These are phyloP conservation scores for Uncinocarpus reesii DNA, from an alignment of 2,329 filamentous ascomycete species.

Conservation along the genomic window DNA sequence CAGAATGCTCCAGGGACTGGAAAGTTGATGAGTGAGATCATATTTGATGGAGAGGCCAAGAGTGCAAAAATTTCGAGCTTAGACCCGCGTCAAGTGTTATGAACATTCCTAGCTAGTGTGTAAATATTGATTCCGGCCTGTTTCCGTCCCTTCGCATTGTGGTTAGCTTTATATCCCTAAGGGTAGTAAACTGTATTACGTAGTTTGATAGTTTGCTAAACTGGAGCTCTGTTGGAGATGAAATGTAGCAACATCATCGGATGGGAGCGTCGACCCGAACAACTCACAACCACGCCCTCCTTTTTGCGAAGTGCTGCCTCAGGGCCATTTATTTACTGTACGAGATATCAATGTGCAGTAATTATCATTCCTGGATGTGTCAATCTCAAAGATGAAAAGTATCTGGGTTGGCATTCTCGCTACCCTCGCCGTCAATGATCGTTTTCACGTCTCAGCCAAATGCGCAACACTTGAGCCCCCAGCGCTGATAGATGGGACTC, in stretches of 20 bases:
- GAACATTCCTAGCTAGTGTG: background rate
- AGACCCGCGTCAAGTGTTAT: conserved; percentile 52
- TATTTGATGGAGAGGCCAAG: conserved; percentile 60
- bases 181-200: no score
- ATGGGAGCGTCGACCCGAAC: background rate
- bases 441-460: conserved; percentile 18
- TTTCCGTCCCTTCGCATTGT: no score
- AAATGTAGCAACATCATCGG: background rate
- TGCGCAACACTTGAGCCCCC: conserved; percentile 24
- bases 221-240: background rate
- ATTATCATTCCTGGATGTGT: background rate
- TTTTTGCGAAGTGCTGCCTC: background rate
- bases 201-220: background rate
- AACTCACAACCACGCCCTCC: background rate
- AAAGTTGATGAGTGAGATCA: conserved; percentile 66
- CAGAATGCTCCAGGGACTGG: conserved; percentile 89
- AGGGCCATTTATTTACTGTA: background rate
- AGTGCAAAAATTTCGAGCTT: conserved; percentile 57
- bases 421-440: background rate
- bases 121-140: no score
- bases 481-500: conserved; percentile 32
- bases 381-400: conserved; percentile 14
- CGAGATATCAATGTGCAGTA: background rate
- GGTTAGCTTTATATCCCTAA: no score
- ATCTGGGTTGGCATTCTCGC: conserved; percentile 23